These are phyloP conservation scores for Miscanthus sacchariflorus DNA, from an alignment of 202 grass and related monocot genomes.

Conservation along the genomic window DNA sequence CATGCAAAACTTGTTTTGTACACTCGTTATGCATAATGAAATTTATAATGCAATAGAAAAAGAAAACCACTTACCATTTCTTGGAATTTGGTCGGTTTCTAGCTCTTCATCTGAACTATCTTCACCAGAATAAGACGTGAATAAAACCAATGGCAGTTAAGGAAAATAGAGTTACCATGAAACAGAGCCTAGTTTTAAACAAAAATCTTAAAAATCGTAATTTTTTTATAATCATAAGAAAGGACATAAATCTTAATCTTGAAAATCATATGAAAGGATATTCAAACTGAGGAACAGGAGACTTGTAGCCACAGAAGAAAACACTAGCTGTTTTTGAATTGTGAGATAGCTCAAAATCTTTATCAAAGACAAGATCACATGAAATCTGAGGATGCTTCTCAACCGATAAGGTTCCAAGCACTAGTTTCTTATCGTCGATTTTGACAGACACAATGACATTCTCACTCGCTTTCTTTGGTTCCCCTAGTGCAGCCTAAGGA, in stretches of 20 bases:
- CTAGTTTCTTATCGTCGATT: slow-evolving; percentile 58
- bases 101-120: slow-evolving; percentile 48
- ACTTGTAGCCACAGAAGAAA: slow-evolving; percentile 71
- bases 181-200: not conserved
- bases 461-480: slow-evolving; percentile 62
- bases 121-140: slow-evolving; percentile 33
- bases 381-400: slow-evolving; percentile 68
- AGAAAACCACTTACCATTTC: slow-evolving; percentile 33
- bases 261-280: slow-evolving; percentile 54
- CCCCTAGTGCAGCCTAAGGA: slow-evolving; percentile 62
- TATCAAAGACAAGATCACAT: slow-evolving; percentile 72
- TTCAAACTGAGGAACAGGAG: slow-evolving; percentile 21
- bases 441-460: slow-evolving; percentile 62
- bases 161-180: slow-evolving; percentile 34
- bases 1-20: not conserved
- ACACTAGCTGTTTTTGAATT: slow-evolving; percentile 71
- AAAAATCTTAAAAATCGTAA: not conserved
- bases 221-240: not conserved
- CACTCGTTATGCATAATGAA: not conserved
- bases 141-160: slow-evolving; percentile 40
- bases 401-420: slow-evolving; percentile 69
- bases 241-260: not conserved
- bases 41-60: not conserved
- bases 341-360: slow-evolving; percentile 77
- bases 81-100: slow-evolving; percentile 13